Conservation (phyloP, 2,329 filamentous ascomycete genomes). For the Aurifilum marmelostoma region DNA sequence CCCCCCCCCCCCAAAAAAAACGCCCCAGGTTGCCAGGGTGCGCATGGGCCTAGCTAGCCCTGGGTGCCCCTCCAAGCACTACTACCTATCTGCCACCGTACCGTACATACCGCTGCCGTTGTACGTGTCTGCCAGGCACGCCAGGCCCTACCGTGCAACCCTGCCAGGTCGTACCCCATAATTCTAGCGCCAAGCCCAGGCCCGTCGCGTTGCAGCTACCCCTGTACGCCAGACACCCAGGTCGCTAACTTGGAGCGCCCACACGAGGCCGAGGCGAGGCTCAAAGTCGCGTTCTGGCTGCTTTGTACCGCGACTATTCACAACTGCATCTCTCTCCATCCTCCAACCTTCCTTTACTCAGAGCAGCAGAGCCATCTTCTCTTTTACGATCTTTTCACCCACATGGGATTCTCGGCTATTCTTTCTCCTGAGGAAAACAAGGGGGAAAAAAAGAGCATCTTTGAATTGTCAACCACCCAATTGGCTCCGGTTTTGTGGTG, state of each 20-base stretch:
- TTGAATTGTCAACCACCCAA: neutral
- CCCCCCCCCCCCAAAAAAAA: neutral
- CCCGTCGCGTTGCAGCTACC: constrained; percentile 18
- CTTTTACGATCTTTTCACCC: neutral
- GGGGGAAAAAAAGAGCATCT: neutral
- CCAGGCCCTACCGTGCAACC: neutral
- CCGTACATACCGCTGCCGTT: neutral
- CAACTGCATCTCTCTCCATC: neutral
- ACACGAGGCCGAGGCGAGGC: neutral
- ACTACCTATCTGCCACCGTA: neutral
- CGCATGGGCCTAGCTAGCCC: neutral
- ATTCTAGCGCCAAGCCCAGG: neutral
- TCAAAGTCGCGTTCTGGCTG: constrained; percentile 8
- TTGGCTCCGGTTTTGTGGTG: constrained; percentile 11
- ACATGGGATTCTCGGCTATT: neutral
- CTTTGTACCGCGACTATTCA: constrained; percentile 18
- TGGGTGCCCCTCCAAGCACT: neutral
- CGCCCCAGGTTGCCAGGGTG: neutral
- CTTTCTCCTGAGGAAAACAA: neutral
- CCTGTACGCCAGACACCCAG: constrained; percentile 15
- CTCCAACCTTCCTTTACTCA: neutral
- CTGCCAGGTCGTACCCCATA: neutral
- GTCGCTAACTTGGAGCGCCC: constrained; percentile 5
- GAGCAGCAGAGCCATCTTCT: constrained; percentile 5
- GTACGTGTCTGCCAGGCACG: neutral